Conservation (phyloP, 805 yeast species). For the Millerozyma miso region DNA sequence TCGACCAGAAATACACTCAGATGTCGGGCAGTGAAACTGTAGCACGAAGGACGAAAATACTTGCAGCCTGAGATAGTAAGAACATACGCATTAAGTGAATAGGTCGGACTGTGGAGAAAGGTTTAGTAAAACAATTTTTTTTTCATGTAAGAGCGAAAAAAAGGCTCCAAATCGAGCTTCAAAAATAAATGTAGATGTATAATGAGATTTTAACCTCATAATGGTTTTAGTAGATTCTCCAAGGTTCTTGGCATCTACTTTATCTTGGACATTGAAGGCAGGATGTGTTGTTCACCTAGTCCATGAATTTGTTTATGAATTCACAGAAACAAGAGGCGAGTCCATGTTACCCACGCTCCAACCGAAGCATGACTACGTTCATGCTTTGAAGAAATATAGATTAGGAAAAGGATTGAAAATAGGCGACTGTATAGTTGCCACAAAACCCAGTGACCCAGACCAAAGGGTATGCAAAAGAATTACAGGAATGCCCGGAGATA, state of each 20-base stretch:
- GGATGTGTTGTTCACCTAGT: constrained; percentile 66
- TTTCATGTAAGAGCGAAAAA: too few species aligned
- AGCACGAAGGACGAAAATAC: too few species aligned
- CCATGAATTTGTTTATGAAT: constrained; percentile 64
- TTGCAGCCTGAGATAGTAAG: too few species aligned
- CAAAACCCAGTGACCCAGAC: constrained; percentile 84
- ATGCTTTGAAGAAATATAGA: constrained; percentile 60
- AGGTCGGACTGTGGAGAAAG: too few species aligned
- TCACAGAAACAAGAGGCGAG: constrained; percentile 83
- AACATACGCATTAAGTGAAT: too few species aligned
- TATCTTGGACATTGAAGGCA: constrained; percentile 53
- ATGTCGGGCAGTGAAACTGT: too few species aligned
- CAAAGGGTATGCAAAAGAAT: constrained; percentile 89
- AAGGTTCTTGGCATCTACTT: constrained; percentile 27
- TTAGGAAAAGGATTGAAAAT: constrained; percentile 62
- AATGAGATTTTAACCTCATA: neutral
- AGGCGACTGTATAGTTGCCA: constrained; percentile 87
- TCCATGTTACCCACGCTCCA: constrained; percentile 92
- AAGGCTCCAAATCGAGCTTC: neutral
- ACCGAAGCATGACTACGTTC: constrained; percentile 71
- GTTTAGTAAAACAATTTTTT: too few species aligned
- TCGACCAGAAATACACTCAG: too few species aligned
- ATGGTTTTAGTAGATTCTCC: constrained; percentile 17
- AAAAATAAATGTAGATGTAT: neutral
- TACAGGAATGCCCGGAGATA: constrained; percentile 95